Percentiles rank a stretch among this genome's conserved stretches.
phyloP scores from a whole-genome alignment of 202 grass and related monocot species.

The Carex sylvatica region DNA sequence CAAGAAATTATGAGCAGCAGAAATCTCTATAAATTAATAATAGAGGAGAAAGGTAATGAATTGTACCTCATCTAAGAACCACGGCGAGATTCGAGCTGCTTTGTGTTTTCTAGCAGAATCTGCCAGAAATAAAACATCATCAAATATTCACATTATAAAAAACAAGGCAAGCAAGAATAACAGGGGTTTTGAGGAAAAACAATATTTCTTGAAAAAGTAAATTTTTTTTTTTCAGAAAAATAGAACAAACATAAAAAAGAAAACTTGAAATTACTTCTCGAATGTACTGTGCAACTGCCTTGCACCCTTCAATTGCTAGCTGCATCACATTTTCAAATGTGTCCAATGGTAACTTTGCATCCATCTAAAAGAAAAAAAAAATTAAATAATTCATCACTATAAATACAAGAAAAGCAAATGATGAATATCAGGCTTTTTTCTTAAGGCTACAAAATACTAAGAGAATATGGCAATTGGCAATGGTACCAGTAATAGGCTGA shows the following conservation, averaged over 20 bases:
- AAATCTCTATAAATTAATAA: background rate
- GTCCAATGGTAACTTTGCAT: constrained; percentile 79
- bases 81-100: constrained; percentile 60
- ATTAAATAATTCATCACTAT: constrained; percentile 15
- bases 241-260: constrained; percentile 12
- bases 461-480: background rate
- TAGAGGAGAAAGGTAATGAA: background rate
- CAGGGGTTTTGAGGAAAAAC: background rate
- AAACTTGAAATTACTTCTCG: constrained; percentile 46
- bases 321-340: constrained; percentile 95
- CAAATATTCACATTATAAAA: constrained; percentile 2
- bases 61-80: constrained; percentile 39
- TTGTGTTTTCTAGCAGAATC: constrained; percentile 76
- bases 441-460: background rate
- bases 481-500: background rate
- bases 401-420: constrained; percentile 2
- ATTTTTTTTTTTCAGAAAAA: background rate
- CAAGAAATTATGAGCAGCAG: background rate
- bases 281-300: constrained; percentile 79
- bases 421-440: background rate
- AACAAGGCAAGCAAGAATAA: background rate
- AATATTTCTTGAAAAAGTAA: background rate
- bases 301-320: constrained; percentile 92
- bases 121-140: constrained; percentile 27
- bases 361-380: constrained; percentile 59